Conservation (phyloP, 2,329 filamentous ascomycete genomes). For the Colletotrichum chlorophyti region DNA sequence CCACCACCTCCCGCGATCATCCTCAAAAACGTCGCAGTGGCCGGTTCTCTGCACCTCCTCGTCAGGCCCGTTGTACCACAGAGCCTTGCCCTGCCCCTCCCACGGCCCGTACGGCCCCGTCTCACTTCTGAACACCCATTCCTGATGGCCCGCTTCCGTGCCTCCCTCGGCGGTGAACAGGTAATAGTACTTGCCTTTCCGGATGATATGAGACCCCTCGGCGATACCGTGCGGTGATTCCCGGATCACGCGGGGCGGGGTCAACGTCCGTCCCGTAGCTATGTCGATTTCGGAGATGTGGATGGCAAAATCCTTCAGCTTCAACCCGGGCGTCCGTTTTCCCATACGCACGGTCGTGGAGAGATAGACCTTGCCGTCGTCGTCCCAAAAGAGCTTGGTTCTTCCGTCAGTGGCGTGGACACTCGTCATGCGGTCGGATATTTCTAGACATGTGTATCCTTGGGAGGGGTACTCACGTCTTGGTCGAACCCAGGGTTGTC, state of each 20-base stretch:
- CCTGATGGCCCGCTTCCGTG: slow-evolving; percentile 56
- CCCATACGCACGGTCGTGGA: slow-evolving; percentile 47
- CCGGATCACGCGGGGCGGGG: slow-evolving; percentile 41
- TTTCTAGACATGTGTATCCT: too few relatives aligned
- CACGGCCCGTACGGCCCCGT: slow-evolving; percentile 53
- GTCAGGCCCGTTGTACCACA: slow-evolving; percentile 52
- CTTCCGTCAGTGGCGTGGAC: background rate
- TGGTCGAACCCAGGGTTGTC: slow-evolving; percentile 62
- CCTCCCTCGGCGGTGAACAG: slow-evolving; percentile 49
- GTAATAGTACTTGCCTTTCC: slow-evolving; percentile 43
- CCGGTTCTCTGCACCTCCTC: slow-evolving; percentile 58
- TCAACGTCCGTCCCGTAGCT: slow-evolving; percentile 46
- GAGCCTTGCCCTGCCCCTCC: slow-evolving; percentile 51
- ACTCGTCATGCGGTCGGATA: too few relatives aligned
- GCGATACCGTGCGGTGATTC: slow-evolving; percentile 47
- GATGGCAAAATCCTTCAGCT: slow-evolving; percentile 59
- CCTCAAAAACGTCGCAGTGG: slow-evolving; percentile 56
- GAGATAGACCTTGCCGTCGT: slow-evolving; percentile 56
- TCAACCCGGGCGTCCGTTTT: slow-evolving; percentile 43
- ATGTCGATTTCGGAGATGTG: slow-evolving; percentile 52
- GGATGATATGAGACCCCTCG: slow-evolving; percentile 49
- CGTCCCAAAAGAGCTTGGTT: slow-evolving; percentile 52
- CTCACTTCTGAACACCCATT: slow-evolving; percentile 57
- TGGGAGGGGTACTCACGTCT: slow-evolving; percentile 44
- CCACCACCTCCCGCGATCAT: slow-evolving; percentile 52